Evolutionary conservation across 2,329 filamentous ascomycete species (phyloP).

Genomic region (Epichloe festucae): DNA sequence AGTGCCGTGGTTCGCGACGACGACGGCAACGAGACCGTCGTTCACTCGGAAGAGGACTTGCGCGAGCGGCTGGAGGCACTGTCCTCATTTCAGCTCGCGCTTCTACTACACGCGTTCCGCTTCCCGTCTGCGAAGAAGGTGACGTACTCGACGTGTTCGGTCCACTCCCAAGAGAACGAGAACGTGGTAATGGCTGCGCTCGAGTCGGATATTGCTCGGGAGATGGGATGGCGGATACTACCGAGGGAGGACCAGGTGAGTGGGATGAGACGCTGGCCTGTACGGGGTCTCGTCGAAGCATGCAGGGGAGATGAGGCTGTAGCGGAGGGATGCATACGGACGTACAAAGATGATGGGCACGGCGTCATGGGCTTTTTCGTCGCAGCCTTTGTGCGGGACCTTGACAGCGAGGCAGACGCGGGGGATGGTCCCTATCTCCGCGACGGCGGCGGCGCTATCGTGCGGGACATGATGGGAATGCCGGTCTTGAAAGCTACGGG

Average conservation of each 20-base stretch:
- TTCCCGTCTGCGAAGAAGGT: constrained; percentile 67
- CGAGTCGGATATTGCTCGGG: constrained; percentile 48
- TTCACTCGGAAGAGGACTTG: constrained; percentile 43
- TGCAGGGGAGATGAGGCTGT: constrained; percentile 37
- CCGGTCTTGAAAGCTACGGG: constrained; percentile 25
- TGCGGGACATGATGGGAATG: constrained; percentile 27
- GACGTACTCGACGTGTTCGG: constrained; percentile 88
- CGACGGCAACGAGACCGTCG: constrained; percentile 40
- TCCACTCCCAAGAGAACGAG: constrained; percentile 83
- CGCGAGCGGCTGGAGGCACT: constrained; percentile 57
- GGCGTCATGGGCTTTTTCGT: constrained; percentile 96
- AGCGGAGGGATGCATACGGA: constrained; percentile 67
- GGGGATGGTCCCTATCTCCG: constrained; percentile 37
- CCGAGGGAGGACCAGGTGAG: constrained; percentile 57
- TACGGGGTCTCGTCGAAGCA: constrained; percentile 44
- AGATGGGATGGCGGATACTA: constrained; percentile 67
- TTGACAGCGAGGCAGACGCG: constrained; percentile 2
- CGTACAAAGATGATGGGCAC: constrained; percentile 65
- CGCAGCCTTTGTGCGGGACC: constrained; percentile 54
- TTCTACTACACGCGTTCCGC: constrained; percentile 71
- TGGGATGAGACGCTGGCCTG: constrained; percentile 64
- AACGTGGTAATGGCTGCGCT: constrained; percentile 64
- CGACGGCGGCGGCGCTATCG: constrained; percentile 41
- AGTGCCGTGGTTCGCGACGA: constrained; percentile 38
- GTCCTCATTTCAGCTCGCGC: constrained; percentile 66